These are phyloP conservation scores for Camptophora hylomeconis DNA, from an alignment of 2,329 filamentous ascomycete species.

Conservation along the genomic window DNA sequence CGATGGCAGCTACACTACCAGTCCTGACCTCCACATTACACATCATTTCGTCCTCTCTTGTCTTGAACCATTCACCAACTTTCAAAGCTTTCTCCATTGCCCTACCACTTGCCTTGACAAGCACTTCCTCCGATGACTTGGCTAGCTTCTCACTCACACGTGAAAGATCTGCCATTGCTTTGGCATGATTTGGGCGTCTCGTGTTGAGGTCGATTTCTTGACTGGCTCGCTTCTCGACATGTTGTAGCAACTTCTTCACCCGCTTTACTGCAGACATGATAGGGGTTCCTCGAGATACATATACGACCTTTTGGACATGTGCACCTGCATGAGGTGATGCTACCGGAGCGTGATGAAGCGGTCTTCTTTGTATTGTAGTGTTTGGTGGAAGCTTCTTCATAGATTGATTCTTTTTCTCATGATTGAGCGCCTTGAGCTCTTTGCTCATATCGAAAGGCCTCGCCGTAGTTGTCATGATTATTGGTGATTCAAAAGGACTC, in stretches of 20 bases:
- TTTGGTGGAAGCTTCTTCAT: constrained; percentile 18
- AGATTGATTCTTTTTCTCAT: constrained; percentile 14
- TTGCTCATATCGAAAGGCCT: constrained; percentile 7
- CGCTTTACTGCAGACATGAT: constrained; percentile 49
- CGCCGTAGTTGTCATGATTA: no score
- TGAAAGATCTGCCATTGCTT: constrained; percentile 21
- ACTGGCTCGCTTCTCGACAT: constrained; percentile 40
- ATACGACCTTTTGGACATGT: constrained; percentile 40
- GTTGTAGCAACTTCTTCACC: constrained; percentile 40
- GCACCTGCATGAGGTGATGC: constrained; percentile 40
- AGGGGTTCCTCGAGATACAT: constrained; percentile 41
- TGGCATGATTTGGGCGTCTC: no score
- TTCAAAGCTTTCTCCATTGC: constrained; percentile 45
- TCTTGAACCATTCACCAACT: constrained; percentile 40
- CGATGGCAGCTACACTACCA: constrained; percentile 44
- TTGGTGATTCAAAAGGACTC: no score
- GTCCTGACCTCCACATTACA: constrained; percentile 41
- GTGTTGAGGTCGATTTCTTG: constrained; percentile 10
- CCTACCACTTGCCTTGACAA: constrained; percentile 46
- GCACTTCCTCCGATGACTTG: constrained; percentile 33
- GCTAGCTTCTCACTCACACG: constrained; percentile 23
- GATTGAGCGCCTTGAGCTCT: constrained; percentile 10
- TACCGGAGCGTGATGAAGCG: constrained; percentile 43
- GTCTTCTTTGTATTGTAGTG: constrained; percentile 40
- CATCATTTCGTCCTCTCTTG: constrained; percentile 33